Base-by-base conservation (phyloP, 2,329 filamentous ascomycete species). In the Daldinia sp. region DNA sequence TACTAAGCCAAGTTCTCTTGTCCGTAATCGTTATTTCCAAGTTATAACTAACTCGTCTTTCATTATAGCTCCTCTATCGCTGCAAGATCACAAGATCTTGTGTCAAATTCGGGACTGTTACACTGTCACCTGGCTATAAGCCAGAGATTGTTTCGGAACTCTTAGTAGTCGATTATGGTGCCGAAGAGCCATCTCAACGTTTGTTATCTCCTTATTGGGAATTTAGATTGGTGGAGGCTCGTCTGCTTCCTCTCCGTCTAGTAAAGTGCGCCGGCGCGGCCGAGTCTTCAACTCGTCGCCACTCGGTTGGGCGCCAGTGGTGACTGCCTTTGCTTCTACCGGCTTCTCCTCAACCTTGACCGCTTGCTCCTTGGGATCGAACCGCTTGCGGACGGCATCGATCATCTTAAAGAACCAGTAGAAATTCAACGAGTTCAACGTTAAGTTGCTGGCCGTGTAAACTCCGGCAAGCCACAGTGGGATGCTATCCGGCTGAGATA, bases 391-490 rank as follows among this genome's bases (percentile, higher is more conserved):
- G 10, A 95, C 87, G 7, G 92, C 91, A 62, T 87, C 83, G 65
- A 96, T 88, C 92, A 96, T 96, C 84, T 92, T 93, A 72, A 87
- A 82, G 75, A 94, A 95, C 92, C 92, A 96, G 78, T 89, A 91
- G 72, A 91, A 88, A 78, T 96, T 96, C 53, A 96, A 80, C 10
- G 84, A 82, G 73, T 93, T 94, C 23, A 96, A 83, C 0, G 85
- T 85, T 17, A 92, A 55, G 75, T 95, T 95, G 72, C 86, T 88
- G 8, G 82, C 82, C 5, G 93, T 77, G 73, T 95, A 95, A 25
- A 86, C 79, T 11, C 76, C 78, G 1, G 86, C 87, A 19, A 95
- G 81, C 91, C 91, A 94, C 1, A 86, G 29, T 0, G 91, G 92
- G 2, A 94, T 79, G 2, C 78, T 80, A 41, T 79, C 83, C 3